Conservation (phyloP, 768 basidiomycete genomes). For the Mycena latifolia region DNA sequence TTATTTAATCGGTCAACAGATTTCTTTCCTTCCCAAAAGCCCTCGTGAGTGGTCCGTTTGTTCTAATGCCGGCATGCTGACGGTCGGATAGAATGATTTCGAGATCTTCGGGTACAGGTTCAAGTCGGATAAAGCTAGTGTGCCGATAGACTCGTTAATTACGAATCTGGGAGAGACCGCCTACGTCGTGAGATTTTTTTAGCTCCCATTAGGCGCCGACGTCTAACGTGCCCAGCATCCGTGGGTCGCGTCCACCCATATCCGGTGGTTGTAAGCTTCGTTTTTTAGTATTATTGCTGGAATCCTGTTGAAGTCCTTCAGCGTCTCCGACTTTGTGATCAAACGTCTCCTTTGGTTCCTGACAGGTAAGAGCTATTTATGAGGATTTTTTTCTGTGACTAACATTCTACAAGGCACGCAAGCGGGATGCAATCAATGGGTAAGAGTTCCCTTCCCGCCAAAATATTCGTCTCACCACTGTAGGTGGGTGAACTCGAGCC, state of each 20-base stretch:
- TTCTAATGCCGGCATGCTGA: background rate
- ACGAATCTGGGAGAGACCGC: constrained; percentile 70
- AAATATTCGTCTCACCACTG: constrained; percentile 1
- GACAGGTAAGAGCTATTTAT: constrained; percentile 52
- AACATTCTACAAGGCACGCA: constrained; percentile 58
- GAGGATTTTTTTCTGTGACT: constrained; percentile 41
- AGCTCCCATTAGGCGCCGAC: background rate
- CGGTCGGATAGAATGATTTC: constrained; percentile 62
- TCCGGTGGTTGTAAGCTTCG: constrained; percentile 67
- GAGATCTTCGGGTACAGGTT: constrained; percentile 63
- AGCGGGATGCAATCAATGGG: constrained; percentile 75
- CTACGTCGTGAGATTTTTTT: constrained; percentile 55
- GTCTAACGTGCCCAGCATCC: constrained; percentile 54
- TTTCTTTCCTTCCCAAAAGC: constrained; percentile 73
- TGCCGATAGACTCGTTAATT: constrained; percentile 63
- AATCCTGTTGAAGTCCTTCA: constrained; percentile 25
- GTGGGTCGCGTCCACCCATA: constrained; percentile 66
- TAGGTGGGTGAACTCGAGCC: constrained; percentile 67
- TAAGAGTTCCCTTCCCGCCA: constrained; percentile 27
- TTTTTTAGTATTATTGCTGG: background rate
- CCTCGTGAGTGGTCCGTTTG: constrained; percentile 45
- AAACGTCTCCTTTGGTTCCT: constrained; percentile 71
- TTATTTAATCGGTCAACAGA: constrained; percentile 37
- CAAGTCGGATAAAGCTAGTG: constrained; percentile 48
- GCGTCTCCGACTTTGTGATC: constrained; percentile 68